Evolutionary conservation across 2,329 filamentous ascomycete genomes (phyloP).

Genomic region (Ceratocystis cacaofunesta): DNA sequence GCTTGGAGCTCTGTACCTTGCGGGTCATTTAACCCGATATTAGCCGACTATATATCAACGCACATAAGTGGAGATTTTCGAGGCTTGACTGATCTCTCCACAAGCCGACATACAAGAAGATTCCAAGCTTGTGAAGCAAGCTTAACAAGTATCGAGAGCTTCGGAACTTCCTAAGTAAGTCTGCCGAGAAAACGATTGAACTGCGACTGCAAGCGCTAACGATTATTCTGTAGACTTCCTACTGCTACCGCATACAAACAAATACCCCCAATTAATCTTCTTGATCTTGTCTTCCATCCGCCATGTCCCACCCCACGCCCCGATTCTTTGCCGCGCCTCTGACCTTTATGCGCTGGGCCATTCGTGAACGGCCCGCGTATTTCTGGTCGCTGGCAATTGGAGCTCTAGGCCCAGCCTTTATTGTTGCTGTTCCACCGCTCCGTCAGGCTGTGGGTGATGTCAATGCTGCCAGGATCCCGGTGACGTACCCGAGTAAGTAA

Average conservation of each 20-base stretch:
- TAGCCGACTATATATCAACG: background rate
- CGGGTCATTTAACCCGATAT: background rate
- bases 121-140: background rate
- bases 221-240: background rate
- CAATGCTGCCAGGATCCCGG: conserved; percentile 55
- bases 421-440: conserved; percentile 60
- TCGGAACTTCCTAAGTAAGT: background rate
- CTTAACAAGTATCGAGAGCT: background rate
- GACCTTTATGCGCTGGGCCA: conserved; percentile 76
- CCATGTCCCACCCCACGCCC: conserved; percentile 49
- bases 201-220: background rate
- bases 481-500: conserved; percentile 81
- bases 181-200: background rate
- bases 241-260: background rate
- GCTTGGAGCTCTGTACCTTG: background rate
- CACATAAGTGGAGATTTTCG: background rate
- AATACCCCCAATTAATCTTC: background rate
- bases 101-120: background rate
- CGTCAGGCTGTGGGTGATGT: conserved; percentile 59
- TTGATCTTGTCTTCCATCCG: background rate
- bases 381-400: conserved; percentile 77
- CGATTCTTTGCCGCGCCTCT: conserved; percentile 74
- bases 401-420: conserved; percentile 51
- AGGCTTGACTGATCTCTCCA: background rate
- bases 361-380: conserved; percentile 75